Percentiles rank a stretch among this genome's conserved stretches.
phyloP scores from a whole-genome alignment of 495 filamentous ascomycete species.

The Penicillium nucicola region DNA sequence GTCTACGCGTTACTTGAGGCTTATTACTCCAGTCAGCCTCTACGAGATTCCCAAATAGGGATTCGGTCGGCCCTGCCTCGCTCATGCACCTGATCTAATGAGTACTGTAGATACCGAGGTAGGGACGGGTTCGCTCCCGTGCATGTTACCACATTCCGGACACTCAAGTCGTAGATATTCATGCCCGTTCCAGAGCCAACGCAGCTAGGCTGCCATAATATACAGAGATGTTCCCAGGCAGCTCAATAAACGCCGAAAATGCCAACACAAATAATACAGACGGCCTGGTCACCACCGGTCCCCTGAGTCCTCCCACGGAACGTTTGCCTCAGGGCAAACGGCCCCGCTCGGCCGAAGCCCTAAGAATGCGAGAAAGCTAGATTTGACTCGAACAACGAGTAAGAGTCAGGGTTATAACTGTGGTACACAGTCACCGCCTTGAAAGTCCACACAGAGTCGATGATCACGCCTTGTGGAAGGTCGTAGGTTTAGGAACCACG shows the following conservation, averaged over 20 bases:
- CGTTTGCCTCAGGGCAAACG: too few species aligned
- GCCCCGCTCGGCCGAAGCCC: neutral
- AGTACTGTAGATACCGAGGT: too few species aligned
- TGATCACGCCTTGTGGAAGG: slow-evolving; percentile 21
- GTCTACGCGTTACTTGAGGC: too few species aligned
- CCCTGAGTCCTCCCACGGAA: too few species aligned
- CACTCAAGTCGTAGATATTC: neutral
- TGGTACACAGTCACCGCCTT: neutral
- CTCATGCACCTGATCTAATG: too few species aligned
- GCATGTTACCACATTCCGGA: too few species aligned
- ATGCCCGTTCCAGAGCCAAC: slow-evolving; percentile 3
- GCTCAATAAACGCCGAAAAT: slow-evolving; percentile 37
- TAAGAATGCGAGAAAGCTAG: neutral
- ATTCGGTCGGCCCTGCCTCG: too few species aligned
- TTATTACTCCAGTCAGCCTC: too few species aligned
- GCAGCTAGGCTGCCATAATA: slow-evolving; percentile 10
- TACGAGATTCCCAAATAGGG: too few species aligned
- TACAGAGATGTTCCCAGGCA: slow-evolving; percentile 16
- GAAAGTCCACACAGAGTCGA: slow-evolving; percentile 2
- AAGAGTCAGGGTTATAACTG: neutral
- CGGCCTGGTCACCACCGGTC: too few species aligned
- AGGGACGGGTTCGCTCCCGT: too few species aligned
- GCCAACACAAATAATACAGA: slow-evolving; percentile 16
- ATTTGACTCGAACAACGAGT: neutral
- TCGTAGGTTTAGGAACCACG: slow-evolving; percentile 27